These are phyloP conservation scores for Russula brevipes DNA, from an alignment of 768 basidiomycete genomes.

Conservation along the genomic window DNA sequence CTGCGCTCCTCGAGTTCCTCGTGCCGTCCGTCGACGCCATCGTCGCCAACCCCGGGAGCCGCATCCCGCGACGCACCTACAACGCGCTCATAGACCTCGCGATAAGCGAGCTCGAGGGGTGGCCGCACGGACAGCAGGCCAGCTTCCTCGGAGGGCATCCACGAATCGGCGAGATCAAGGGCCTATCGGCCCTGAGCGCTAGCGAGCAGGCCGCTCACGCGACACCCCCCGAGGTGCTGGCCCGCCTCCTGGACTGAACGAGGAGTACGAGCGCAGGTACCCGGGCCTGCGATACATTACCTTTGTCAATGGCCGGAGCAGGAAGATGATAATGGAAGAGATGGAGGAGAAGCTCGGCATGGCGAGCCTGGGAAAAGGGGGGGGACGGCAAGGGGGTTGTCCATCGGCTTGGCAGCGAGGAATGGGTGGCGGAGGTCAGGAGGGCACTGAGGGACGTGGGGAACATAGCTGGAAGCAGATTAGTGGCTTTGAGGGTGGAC, in stretches of 20 bases:
- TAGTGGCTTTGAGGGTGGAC: slow-evolving; percentile 42
- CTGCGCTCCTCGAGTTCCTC: slow-evolving; percentile 63
- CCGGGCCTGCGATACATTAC: slow-evolving; percentile 83
- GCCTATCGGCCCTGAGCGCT: slow-evolving; percentile 68
- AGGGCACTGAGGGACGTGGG: slow-evolving; percentile 74
- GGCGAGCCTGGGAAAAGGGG: slow-evolving; percentile 40
- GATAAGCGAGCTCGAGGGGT: slow-evolving; percentile 45
- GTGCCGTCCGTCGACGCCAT: slow-evolving; percentile 54
- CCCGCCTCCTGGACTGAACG: slow-evolving; percentile 67
- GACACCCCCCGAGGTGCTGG: slow-evolving; percentile 71
- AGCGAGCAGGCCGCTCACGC: slow-evolving; percentile 65
- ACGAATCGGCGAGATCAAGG: slow-evolving; percentile 78
- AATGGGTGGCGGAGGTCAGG: slow-evolving; percentile 63
- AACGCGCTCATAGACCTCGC: slow-evolving; percentile 51
- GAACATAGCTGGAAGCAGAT: slow-evolving; percentile 66
- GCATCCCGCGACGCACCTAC: slow-evolving; percentile 35
- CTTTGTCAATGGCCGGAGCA: slow-evolving; percentile 81
- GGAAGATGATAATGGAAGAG: slow-evolving; percentile 67
- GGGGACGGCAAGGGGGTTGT: slow-evolving; percentile 33
- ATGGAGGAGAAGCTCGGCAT: slow-evolving; percentile 65
- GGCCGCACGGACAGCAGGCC: slow-evolving; percentile 48
- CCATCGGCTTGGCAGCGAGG: slow-evolving; percentile 37
- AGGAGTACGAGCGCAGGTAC: slow-evolving; percentile 66
- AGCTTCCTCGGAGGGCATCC: slow-evolving; percentile 81
- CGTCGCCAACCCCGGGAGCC: slow-evolving; percentile 22